Evolutionary conservation across 2,329 filamentous ascomycete genomes (phyloP), one percentile per base, ranked within the genome.

Genomic region (Diaporthe sp.): DNA sequence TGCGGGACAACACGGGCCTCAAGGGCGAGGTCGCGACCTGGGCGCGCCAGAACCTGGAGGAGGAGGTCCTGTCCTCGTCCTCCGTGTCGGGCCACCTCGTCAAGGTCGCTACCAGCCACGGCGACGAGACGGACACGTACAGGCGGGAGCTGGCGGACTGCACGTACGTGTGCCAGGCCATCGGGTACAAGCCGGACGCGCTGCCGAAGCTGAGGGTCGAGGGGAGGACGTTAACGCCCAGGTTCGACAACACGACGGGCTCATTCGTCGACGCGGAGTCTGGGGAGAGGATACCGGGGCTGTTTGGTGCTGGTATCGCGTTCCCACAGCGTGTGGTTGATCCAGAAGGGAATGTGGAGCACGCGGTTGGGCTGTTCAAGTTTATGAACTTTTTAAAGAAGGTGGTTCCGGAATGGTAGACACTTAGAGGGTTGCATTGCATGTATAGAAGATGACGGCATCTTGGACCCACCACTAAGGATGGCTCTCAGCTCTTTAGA

Each of bases 1-100:
- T 91, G 37, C 87, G 89, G 72, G 91, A 93, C 80, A 93, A 92
- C 82, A 93, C 91, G 0, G 91, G 91, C 4, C 85, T 93, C 39
- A 93, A 93, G 81, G 91, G 91, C 28, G 84, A 87, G 51, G 90
- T 90, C 0, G 91, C 91, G 0, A 84, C 86, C 7, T 93, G 91
- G 85, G 91, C 91, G 1, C 87, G 86, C 57, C 83, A 88, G 34
- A 89, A 92, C 75, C 85, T 93, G 0, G 91, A 92, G 78, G 88
- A 88, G 51, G 86, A 86, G 2, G 82, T 81, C 0, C 84, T 92
- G 10, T 77, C 82, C 7, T 78, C 81, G 10, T 89, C 87, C 53
- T 82, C 85, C 22, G 88, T 89, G 3, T 85, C 85, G 65, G 82
- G 84, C 25, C 83, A 88, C 77, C 82, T 91, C 75, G 82, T 83